Conservation (phyloP, 2,329 filamentous ascomycete genomes). For the Thelonectria olida region DNA sequence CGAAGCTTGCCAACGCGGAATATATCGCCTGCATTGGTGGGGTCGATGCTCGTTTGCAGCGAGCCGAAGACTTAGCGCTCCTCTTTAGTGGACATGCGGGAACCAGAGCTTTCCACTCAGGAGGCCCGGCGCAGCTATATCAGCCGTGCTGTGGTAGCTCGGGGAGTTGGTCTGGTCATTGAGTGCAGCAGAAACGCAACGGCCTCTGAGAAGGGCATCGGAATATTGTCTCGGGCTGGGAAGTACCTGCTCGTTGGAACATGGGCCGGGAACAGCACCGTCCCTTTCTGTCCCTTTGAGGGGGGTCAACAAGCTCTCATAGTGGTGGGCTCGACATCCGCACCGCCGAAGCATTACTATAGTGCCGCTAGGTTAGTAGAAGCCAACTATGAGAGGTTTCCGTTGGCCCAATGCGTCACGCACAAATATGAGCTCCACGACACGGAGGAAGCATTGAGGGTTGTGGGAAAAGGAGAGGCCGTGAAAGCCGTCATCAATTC, state of each 20-base stretch:
- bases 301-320: constrained; percentile 1
- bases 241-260: constrained; percentile 6
- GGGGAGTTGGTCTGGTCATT: constrained; percentile 2
- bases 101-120: constrained; percentile 1
- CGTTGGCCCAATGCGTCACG: neutral
- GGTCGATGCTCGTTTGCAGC: neutral
- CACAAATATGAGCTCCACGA: constrained; percentile 1
- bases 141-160: neutral
- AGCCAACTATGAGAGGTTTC: constrained; percentile 2
- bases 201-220: constrained; percentile 4
- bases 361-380: constrained; percentile 1
- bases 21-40: constrained; percentile 2
- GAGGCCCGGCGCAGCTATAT: neutral
- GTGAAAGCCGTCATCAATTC: constrained; percentile 4
- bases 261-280: constrained; percentile 5
- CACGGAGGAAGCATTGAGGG: neutral
- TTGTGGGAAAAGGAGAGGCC: neutral
- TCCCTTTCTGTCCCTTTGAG: constrained; percentile 5
- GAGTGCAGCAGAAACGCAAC: constrained; percentile 6
- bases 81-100: neutral
- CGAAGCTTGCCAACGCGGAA: constrained; percentile 1
- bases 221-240: neutral
- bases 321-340: constrained; percentile 5
- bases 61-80: constrained; percentile 1
- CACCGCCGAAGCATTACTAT: constrained; percentile 8